phyloP scores from a whole-genome alignment of 2,329 filamentous ascomycete species.

The Penicillium sp. region DNA sequence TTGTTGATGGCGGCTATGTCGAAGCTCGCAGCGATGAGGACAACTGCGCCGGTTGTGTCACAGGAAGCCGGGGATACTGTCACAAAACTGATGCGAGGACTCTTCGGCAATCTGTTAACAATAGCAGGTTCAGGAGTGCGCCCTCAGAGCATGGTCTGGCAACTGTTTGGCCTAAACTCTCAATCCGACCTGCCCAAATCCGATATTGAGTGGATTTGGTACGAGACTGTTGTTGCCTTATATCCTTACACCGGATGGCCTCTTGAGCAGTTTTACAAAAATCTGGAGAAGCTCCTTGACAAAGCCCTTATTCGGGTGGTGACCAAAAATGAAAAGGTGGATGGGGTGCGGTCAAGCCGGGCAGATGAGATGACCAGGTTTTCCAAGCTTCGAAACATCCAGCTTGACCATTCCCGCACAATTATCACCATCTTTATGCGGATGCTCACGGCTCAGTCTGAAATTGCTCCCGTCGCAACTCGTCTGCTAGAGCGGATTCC shows the following conservation, averaged over 20 bases:
- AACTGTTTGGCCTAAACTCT: background rate
- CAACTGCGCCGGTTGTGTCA: background rate
- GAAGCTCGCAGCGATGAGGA: conserved; percentile 13
- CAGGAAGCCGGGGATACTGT: conserved; percentile 14
- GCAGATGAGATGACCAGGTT: background rate
- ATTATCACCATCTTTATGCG: background rate
- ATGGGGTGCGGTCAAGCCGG: background rate
- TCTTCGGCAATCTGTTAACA: conserved; percentile 29
- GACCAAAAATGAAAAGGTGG: background rate
- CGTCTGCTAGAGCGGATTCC: background rate
- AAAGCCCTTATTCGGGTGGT: background rate
- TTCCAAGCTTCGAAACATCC: background rate
- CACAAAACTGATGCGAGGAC: conserved; percentile 28
- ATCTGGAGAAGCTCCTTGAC: background rate
- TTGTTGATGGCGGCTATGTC: conserved; percentile 26
- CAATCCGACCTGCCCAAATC: background rate
- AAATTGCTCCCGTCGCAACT: background rate
- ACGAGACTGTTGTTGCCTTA: background rate
- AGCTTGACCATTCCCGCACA: background rate
- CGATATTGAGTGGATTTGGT: background rate
- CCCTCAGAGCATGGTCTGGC: background rate
- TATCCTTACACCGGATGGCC: background rate
- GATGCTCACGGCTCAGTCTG: background rate
- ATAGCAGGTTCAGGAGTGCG: conserved; percentile 25
- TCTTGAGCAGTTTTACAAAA: background rate